Conservation (phyloP, 768 basidiomycete genomes). For the Boletellus sp. region DNA sequence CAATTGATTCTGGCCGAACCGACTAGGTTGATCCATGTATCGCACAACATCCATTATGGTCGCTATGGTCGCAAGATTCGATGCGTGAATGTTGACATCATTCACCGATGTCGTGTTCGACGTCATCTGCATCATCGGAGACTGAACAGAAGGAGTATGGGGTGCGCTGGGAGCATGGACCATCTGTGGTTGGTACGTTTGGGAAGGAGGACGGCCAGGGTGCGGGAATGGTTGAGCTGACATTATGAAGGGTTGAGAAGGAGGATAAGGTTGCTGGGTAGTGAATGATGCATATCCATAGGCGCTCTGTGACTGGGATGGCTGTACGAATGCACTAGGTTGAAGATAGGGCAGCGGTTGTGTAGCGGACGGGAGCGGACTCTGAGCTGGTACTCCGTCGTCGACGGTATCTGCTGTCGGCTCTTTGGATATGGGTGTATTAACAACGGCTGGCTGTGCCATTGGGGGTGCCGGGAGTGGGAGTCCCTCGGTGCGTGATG, state of each 20-base stretch:
- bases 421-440: conserved; percentile 1
- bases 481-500: neutral
- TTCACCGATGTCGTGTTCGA: conserved; percentile 7
- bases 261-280: conserved; percentile 16
- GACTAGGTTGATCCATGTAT: conserved; percentile 24
- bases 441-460: neutral
- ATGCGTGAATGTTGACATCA: conserved; percentile 12
- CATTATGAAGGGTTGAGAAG: conserved; percentile 17
- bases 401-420: neutral
- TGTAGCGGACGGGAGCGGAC: neutral
- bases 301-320: conserved; percentile 19
- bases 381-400: neutral
- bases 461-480: neutral
- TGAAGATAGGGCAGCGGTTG: conserved; percentile 13
- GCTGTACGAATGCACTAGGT: conserved; percentile 10
- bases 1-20: conserved; percentile 17
- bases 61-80: conserved; percentile 26
- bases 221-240: conserved; percentile 18
- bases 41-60: conserved; percentile 32
- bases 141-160: conserved; percentile 17
- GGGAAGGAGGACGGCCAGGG: conserved; percentile 13
- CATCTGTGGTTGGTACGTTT: conserved; percentile 19
- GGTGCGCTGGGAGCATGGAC: conserved; percentile 4
- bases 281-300: conserved; percentile 10
- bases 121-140: conserved; percentile 13